These are phyloP conservation scores for Aspergillus sp. DNA, from an alignment of 2,329 filamentous ascomycete genomes.

Conservation along the genomic window DNA sequence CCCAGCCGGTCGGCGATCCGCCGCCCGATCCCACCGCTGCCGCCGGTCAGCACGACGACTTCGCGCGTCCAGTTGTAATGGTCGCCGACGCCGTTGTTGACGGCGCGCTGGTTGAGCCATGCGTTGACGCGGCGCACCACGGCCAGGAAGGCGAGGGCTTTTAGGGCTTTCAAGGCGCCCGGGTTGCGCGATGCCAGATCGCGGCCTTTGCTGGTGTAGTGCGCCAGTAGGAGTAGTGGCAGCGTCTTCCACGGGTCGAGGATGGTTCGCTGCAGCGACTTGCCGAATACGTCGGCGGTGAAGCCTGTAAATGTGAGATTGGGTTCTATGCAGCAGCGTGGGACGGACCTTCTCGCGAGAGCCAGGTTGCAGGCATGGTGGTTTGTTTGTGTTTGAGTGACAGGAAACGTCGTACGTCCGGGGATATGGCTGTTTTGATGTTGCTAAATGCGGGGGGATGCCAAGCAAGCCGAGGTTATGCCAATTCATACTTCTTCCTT, in stretches of 20 bases:
- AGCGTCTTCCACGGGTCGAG: conserved; percentile 58
- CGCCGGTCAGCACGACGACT: conserved; percentile 65
- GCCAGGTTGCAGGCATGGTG: conserved; percentile 9
- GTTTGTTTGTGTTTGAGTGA: no score
- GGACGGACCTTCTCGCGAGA: conserved; percentile 24
- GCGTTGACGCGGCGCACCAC: conserved; percentile 41
- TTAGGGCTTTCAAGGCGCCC: conserved; percentile 43
- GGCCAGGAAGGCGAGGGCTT: conserved; percentile 45
- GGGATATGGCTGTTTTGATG: no score
- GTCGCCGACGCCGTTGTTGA: conserved; percentile 36
- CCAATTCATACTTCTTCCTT: no score
- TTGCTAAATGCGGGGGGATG: no score
- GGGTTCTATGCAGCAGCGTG: background rate
- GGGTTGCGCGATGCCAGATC: conserved; percentile 47
- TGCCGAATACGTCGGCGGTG: conserved; percentile 50
- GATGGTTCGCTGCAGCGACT: conserved; percentile 50
- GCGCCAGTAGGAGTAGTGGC: conserved; percentile 53
- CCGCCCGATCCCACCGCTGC: conserved; percentile 63
- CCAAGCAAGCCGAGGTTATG: no score
- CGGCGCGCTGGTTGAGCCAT: conserved; percentile 43
- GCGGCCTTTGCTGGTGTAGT: conserved; percentile 54
- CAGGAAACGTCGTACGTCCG: no score
- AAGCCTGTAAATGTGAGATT: conserved; percentile 31
- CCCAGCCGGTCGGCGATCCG: conserved; percentile 57
- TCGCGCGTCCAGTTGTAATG: conserved; percentile 52